Evolutionary conservation across 169 alveolate species (phyloP), one percentile per base, ranked within the genome.

Genomic region (Plasmodium adleri): DNA sequence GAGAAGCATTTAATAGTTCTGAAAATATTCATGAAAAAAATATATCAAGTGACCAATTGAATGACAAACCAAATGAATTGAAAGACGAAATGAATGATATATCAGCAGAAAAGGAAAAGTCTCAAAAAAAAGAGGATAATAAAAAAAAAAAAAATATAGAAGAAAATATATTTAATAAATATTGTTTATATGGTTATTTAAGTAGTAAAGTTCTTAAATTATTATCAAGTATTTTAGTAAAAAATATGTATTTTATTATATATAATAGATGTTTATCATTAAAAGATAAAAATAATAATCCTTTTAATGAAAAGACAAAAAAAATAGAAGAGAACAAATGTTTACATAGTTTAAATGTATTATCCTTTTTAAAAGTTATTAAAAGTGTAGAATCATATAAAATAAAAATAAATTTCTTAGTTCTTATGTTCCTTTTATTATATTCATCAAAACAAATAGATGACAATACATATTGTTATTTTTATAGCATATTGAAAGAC

Each of bases 311-410:
- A n/a, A 26, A 3, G 20, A 22, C 43, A 6, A 54, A 60, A 3
- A 7, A 49, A 28, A 7, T 74, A 60, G n/a, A 28, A 15, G 89
- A 78, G 15, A 58, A 78, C 7, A 63, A 78, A 45, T 78, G 52
- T 59, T 45, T 78, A 13, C 66, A 78, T 47, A 78, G 89, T 60
- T 78, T 78, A 66, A 78, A 78, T 70, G 50, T 64, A 8, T n/a
- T 78, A n/a, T 78, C 89, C 72, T n/a, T 78, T 26, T 52, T 78
- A 49, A 78, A 78, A 78, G 54, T 78, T 50, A 78, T 78, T 28
- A 78, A 50, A 26, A 64, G 72, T 59, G 89, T 78, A 8, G 49
- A 78, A 20, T 78, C 89, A 1, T 78, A 78, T 60, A 78, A 78
- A 78, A 78, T 78, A 26, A 78, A 78, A 78, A 78, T 78, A 66